Evolutionary conservation across 345 rosid genomes (phyloP).

Genomic region (Brassica napus): Da-Ae NC_063436.1:26141001-26141500

Average conservation of each 20-base stretch:
- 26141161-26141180: neutral
- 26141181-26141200: constrained; percentile 8
- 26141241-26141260: neutral
- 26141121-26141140: neutral
- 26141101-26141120: neutral
- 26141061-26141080: neutral
- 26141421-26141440: neutral
- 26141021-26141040: neutral
- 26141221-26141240: neutral
- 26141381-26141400: constrained; percentile 25
- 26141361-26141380: neutral
- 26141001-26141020: neutral
- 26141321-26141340: neutral
- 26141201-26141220: neutral
- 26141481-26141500: neutral
- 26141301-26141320: neutral
- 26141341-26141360: constrained; percentile 11
- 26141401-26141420: neutral
- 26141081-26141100: neutral
- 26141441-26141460: neutral
- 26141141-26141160: neutral
- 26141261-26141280: neutral
- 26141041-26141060: neutral
- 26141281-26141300: constrained; percentile 1
- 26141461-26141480: neutral